Conservation (phyloP, 768 basidiomycete species). For the Porphyrellus cyaneotinctus region DNA sequence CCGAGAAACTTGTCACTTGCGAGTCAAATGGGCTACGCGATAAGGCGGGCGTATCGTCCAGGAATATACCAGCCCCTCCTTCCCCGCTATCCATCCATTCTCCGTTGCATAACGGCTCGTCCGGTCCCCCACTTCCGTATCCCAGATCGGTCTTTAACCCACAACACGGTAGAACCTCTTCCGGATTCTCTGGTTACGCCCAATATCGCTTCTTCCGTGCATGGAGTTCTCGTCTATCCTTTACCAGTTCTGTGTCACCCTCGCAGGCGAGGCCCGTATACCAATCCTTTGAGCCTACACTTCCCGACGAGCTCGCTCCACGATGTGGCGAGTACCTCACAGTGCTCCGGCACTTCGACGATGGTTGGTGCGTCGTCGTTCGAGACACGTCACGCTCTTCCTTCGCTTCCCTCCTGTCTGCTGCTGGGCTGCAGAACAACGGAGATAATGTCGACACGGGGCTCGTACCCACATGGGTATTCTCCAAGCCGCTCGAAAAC, state of each 20-base stretch:
- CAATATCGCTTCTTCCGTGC: slow-evolving; percentile 16
- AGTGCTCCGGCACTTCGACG: slow-evolving; percentile 65
- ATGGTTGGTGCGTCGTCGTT: slow-evolving; percentile 77
- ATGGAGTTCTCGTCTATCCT: slow-evolving; percentile 9
- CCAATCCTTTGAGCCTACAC: slow-evolving; percentile 62
- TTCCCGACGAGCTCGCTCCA: slow-evolving; percentile 69
- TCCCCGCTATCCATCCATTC: slow-evolving; percentile 33
- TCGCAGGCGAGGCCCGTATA: slow-evolving; percentile 51
- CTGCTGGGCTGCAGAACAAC: slow-evolving; percentile 7
- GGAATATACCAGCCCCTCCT: slow-evolving; percentile 40
- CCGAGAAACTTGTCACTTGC: slow-evolving; percentile 43
- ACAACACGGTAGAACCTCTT: slow-evolving; percentile 34
- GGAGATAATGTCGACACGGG: slow-evolving; percentile 58
- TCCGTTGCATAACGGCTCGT: not conserved
- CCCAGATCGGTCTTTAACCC: slow-evolving; percentile 20
- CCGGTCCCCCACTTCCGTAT: slow-evolving; percentile 11
- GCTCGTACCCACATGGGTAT: slow-evolving; percentile 74
- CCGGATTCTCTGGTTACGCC: slow-evolving; percentile 37
- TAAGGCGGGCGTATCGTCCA: slow-evolving; percentile 38
- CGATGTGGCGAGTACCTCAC: slow-evolving; percentile 55
- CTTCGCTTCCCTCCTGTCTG: slow-evolving; percentile 31
- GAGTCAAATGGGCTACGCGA: slow-evolving; percentile 39
- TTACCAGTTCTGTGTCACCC: slow-evolving; percentile 20
- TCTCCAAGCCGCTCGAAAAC: slow-evolving; percentile 59
- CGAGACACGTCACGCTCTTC: slow-evolving; percentile 44